Percentiles rank a stretch among this genome's conserved stretches.
Conservation (phyloP, 1,139 yeast genomes). For the Zygosaccharomyces sapae region DNA sequence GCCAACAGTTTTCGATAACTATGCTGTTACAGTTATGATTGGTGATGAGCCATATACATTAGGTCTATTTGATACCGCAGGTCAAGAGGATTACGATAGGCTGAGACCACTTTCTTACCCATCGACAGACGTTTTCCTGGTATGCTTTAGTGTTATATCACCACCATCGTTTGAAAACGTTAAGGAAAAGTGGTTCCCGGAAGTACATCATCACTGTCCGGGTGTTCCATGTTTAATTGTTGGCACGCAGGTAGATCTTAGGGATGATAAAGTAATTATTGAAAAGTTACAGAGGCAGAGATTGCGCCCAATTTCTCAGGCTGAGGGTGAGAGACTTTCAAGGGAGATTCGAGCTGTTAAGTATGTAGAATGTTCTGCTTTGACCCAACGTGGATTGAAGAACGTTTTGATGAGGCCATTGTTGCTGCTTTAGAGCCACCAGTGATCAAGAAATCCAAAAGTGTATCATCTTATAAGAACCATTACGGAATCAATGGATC, state of each 20-base stretch:
- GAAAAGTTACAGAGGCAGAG: conserved; percentile 89
- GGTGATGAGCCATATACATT: conserved; percentile 97
- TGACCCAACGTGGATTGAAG: conserved; percentile 92
- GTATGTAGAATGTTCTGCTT: conserved; percentile 94
- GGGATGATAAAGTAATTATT: conserved; percentile 86
- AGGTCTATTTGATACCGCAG: conserved; percentile 96
- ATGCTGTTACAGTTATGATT: conserved; percentile 96
- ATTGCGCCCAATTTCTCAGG: conserved; percentile 78
- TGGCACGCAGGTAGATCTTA: conserved; percentile 91
- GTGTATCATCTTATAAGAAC: conserved; percentile 65
- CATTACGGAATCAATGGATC: conserved; percentile 10
- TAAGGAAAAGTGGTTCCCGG: conserved; percentile 97
- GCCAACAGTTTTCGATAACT: conserved; percentile 90
- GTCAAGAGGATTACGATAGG: conserved; percentile 98
- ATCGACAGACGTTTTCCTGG: conserved; percentile 91
- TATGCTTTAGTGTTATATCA: conserved; percentile 90
- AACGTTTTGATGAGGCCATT: conserved; percentile 94
- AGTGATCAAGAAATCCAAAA: conserved; percentile 66
- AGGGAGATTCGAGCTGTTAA: conserved; percentile 94
- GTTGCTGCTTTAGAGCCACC: conserved; percentile 95
- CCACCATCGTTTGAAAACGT: conserved; percentile 99
- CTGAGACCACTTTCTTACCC: conserved; percentile 95
- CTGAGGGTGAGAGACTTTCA: conserved; percentile 88
- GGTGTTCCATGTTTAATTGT: conserved; percentile 95
- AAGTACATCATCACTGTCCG: conserved; percentile 96